A percentile compares a stretch with the other conserved stretches of the same genome.
These are phyloP conservation scores for Dictyostelium firmibasis DNA, from an alignment of 78 protist species.

Conservation along the genomic window DNA sequence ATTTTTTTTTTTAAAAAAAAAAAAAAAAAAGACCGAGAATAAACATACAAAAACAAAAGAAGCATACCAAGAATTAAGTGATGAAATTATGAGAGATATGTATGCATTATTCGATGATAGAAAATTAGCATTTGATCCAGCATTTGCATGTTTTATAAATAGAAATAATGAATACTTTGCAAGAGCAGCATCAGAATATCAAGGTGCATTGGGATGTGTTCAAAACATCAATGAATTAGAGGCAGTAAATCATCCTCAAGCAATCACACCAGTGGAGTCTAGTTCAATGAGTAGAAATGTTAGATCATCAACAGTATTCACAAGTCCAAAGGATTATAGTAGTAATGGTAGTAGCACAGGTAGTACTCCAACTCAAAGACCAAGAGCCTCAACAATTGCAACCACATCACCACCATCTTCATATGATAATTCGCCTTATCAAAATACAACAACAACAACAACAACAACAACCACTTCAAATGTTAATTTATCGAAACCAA, in stretches of 20 bases:
- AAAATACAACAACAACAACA: background rate
- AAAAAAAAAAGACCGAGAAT: slow-evolving; percentile 18
- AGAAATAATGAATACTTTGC: slow-evolving; percentile 24
- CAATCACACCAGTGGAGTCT: slow-evolving; percentile 27
- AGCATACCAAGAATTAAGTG: slow-evolving; percentile 43
- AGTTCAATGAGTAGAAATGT: slow-evolving; percentile 40
- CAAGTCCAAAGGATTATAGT: slow-evolving; percentile 5
- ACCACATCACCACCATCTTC: background rate
- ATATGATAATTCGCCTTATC: too few species aligned
- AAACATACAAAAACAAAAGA: slow-evolving; percentile 69
- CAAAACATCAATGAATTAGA: slow-evolving; percentile 35
- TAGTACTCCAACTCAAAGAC: background rate
- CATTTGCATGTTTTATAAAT: slow-evolving; percentile 57
- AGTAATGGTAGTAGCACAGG: background rate
- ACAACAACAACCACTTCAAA: background rate
- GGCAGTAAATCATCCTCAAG: slow-evolving; percentile 31
- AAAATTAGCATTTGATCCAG: slow-evolving; percentile 51
- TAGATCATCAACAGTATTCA: slow-evolving; percentile 46
- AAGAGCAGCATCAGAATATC: background rate
- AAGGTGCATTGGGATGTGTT: background rate
- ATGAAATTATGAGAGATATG: slow-evolving; percentile 59
- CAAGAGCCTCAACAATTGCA: slow-evolving; percentile 30
- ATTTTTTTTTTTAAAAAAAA: too few species aligned
- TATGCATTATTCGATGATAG: slow-evolving; percentile 52
- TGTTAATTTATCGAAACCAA: background rate